Conservation (phyloP, 305 asterid species). For the Solanum chacoense region DNA sequence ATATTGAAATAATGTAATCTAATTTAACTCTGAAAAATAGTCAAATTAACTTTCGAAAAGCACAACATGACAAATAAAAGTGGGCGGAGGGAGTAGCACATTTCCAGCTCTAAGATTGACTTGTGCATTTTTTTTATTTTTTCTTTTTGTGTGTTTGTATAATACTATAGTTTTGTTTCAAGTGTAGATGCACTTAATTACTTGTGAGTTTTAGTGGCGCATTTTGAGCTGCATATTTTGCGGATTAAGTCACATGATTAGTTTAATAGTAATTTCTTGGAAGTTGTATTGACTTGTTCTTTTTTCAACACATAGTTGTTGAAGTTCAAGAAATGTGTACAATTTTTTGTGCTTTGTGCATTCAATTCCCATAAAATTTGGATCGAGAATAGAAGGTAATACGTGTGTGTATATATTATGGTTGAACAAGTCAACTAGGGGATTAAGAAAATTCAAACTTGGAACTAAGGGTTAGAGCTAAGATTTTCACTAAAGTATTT, state of each 20-base stretch:
- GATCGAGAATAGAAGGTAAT: background rate
- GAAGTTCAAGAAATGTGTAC: background rate
- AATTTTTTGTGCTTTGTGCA: background rate
- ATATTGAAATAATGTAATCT: no score
- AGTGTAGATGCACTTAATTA: background rate
- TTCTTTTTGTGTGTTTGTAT: no score
- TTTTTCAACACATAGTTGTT: background rate
- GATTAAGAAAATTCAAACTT: background rate
- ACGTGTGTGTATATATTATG: background rate
- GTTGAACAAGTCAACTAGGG: background rate
- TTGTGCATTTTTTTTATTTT: background rate
- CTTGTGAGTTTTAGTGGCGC: background rate
- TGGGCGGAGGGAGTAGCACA: background rate
- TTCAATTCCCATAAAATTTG: background rate
- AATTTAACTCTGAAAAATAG: background rate
- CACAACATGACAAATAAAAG: no score
- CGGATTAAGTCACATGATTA: background rate
- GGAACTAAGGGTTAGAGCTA: background rate
- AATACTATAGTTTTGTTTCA: background rate
- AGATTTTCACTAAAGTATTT: background rate
- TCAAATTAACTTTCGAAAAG: no score
- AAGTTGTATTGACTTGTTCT: background rate
- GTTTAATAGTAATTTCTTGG: background rate
- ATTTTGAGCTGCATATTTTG: background rate
- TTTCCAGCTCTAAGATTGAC: background rate